Conservation (phyloP, 2,329 filamentous ascomycete genomes). For the Scleromitrula shiraiana region DNA sequence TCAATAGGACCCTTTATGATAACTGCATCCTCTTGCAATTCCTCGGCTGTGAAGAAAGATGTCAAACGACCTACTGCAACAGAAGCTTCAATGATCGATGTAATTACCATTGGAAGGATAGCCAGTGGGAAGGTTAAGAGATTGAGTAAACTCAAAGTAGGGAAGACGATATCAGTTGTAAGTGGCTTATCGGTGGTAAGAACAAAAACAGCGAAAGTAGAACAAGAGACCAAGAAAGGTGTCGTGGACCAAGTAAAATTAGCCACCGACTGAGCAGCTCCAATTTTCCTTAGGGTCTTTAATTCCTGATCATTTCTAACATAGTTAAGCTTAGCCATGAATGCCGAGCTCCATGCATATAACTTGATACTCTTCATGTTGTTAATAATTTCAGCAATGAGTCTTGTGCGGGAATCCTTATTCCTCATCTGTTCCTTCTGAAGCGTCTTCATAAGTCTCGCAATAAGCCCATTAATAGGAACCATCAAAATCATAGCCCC, state of each 20-base stretch:
- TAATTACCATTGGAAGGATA: conserved; percentile 95
- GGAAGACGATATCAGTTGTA: conserved; percentile 93
- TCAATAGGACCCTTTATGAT: conserved; percentile 59
- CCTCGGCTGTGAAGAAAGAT: conserved; percentile 77
- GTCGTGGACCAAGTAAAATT: conserved; percentile 99
- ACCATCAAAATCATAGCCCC: conserved; percentile 97
- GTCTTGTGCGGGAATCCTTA: conserved; percentile 83
- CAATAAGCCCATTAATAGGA: conserved; percentile 87
- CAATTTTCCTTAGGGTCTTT: conserved; percentile 92
- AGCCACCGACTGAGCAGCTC: conserved; percentile 84
- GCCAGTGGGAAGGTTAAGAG: conserved; percentile 90
- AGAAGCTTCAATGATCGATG: conserved; percentile 88
- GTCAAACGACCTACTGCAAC: conserved; percentile 85
- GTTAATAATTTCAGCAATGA: conserved; percentile 97
- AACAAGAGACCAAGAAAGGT: conserved; percentile 94
- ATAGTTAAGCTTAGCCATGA: conserved; percentile 94
- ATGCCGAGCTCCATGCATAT: conserved; percentile 93
- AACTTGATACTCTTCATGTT: conserved; percentile 99
- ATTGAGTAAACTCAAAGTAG: conserved; percentile 88
- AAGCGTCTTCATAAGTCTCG: conserved; percentile 84
- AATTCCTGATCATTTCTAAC: conserved; percentile 94
- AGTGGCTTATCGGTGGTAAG: conserved; percentile 72
- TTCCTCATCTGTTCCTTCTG: conserved; percentile 99
- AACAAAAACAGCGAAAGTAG: conserved; percentile 91
- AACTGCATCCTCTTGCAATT: conserved; percentile 82